phyloP scores from a whole-genome alignment of 208 protist genomes.

The Trypanosoma rangeli region DNA sequence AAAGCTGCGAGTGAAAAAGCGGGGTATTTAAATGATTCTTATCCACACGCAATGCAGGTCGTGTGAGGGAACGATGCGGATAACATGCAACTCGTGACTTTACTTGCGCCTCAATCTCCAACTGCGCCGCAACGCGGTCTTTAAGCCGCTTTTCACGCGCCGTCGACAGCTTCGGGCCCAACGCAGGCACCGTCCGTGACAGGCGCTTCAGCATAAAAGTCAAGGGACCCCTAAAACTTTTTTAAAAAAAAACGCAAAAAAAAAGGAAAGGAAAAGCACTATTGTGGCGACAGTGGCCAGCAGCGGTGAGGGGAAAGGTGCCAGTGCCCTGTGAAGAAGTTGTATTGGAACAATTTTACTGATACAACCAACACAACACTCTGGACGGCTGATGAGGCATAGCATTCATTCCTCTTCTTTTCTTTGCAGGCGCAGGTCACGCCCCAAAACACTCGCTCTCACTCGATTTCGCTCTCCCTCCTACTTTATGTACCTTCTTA shows the following conservation, averaged over 20 bases:
- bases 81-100: constrained; percentile 70
- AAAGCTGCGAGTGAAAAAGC: constrained; percentile 56
- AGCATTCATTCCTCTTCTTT: not conserved
- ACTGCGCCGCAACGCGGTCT: constrained; percentile 47
- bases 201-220: constrained; percentile 17
- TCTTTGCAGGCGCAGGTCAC: not conserved
- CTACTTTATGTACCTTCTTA: not conserved
- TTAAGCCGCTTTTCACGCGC: constrained; percentile 38
- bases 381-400: not conserved
- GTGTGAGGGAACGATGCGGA: constrained; percentile 78
- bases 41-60: constrained; percentile 50
- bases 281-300: not conserved
- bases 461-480: not conserved
- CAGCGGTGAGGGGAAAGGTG: not conserved
- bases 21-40: constrained; percentile 33
- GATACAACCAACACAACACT: not conserved
- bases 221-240: not conserved
- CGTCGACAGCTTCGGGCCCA: constrained; percentile 13
- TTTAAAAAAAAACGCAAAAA: not conserved
- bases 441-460: not conserved
- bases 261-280: not conserved
- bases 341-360: not conserved
- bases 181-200: not conserved
- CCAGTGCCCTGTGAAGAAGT: not conserved
- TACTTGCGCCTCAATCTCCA: constrained; percentile 61